Evolutionary conservation across 2,329 filamentous ascomycete species (phyloP).

Genomic region (Penicillium sp.): DNA sequence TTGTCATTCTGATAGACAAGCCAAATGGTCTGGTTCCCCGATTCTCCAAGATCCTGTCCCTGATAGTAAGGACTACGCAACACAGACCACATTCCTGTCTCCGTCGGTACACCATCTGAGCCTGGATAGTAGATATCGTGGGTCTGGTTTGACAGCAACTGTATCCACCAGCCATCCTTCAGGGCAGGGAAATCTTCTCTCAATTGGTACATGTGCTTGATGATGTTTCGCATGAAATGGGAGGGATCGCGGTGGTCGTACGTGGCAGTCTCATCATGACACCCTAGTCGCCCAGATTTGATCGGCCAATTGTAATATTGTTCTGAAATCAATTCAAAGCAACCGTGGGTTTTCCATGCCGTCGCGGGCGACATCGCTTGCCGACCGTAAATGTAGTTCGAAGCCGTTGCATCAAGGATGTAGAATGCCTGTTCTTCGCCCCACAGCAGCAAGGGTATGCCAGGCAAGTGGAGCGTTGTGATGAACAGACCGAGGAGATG

Average conservation of each 20-base stretch:
- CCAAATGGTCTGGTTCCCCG: constrained; percentile 51
- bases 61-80: constrained; percentile 53
- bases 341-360: constrained; percentile 67
- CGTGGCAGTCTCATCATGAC: constrained; percentile 58
- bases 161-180: constrained; percentile 61
- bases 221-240: constrained; percentile 61
- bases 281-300: constrained; percentile 56
- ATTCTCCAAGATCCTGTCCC: constrained; percentile 55
- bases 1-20: constrained; percentile 51
- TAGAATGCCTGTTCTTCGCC: constrained; percentile 69
- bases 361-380: constrained; percentile 63
- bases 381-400: constrained; percentile 67
- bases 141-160: constrained; percentile 60
- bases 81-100: constrained; percentile 64
- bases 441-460: constrained; percentile 63
- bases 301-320: constrained; percentile 63
- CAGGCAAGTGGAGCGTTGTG: constrained; percentile 61
- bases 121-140: constrained; percentile 54
- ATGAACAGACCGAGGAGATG: constrained; percentile 62
- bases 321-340: constrained; percentile 58
- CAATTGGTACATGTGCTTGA: constrained; percentile 65
- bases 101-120: constrained; percentile 55
- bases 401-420: constrained; percentile 63
- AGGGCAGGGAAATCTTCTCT: constrained; percentile 59
- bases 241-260: constrained; percentile 66